Conservation (phyloP, 306 rosid genomes). For the Purshia tridentata region DNA sequence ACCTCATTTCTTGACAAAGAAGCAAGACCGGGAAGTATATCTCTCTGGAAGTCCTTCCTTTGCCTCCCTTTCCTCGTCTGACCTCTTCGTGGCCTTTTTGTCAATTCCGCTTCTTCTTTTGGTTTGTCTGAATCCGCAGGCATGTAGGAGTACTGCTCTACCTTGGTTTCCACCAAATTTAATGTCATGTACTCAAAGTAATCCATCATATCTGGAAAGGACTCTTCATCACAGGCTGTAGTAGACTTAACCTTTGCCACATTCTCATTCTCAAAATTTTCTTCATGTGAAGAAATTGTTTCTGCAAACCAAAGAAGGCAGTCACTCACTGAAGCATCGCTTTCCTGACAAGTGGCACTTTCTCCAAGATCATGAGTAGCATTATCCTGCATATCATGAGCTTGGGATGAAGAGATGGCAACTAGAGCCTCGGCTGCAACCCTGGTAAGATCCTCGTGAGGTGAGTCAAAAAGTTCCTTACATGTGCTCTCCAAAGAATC, state of each 20-base stretch:
- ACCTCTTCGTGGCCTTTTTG: conserved; percentile 58
- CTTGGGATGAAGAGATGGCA: conserved; percentile 52
- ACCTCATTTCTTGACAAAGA: conserved; percentile 85
- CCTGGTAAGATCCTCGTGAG: conserved; percentile 42
- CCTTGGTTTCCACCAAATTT: conserved; percentile 48
- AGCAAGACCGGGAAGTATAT: conserved; percentile 73
- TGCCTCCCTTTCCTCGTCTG: conserved; percentile 78
- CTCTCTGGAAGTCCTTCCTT: conserved; percentile 82
- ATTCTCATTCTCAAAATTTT: conserved; percentile 24
- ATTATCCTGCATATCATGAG: conserved; percentile 19
- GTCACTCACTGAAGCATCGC: conserved; percentile 34
- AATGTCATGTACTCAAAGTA: conserved; percentile 77
- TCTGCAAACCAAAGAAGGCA: conserved; percentile 68
- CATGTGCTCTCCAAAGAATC: conserved; percentile 31
- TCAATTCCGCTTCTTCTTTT: conserved; percentile 51
- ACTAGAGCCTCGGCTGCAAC: conserved; percentile 76
- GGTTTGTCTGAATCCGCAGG: conserved; percentile 54
- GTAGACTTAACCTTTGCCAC: conserved; percentile 19
- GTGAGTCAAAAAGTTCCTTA: conserved; percentile 28
- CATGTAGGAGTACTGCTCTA: conserved; percentile 58
- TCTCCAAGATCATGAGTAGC: conserved; percentile 8
- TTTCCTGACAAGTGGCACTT: conserved; percentile 26
- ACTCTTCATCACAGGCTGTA: conserved; percentile 25
- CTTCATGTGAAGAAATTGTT: conserved; percentile 43
- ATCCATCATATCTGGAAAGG: conserved; percentile 41